Percentiles rank a stretch among this genome's conserved stretches.
Conservation (phyloP, 192 early-diverging fungal genomes). For the Coemansia sp. region DNA sequence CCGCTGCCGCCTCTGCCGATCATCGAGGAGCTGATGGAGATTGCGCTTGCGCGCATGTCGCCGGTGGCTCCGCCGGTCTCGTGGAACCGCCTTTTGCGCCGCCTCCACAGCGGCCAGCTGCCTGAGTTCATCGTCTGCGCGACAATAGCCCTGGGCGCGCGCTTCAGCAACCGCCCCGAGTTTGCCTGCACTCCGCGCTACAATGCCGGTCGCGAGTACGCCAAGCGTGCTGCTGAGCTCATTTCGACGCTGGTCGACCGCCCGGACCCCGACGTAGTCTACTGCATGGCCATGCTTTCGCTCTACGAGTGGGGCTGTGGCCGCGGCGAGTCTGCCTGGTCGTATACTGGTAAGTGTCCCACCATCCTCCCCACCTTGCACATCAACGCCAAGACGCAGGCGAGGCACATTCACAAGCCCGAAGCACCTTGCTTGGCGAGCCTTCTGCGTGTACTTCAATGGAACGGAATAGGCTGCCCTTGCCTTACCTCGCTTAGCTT, state of each 20-base stretch:
- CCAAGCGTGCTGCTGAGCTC: slow-evolving; percentile 47
- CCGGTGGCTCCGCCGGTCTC: slow-evolving; percentile 40
- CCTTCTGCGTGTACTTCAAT: too few species aligned
- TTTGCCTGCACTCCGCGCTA: slow-evolving; percentile 44
- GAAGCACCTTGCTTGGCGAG: too few species aligned
- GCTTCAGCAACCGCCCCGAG: slow-evolving; percentile 46
- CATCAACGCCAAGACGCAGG: too few species aligned
- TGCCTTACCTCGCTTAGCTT: too few species aligned
- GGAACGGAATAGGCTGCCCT: too few species aligned
- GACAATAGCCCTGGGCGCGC: slow-evolving; percentile 34
- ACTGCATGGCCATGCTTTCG: slow-evolving; percentile 42
- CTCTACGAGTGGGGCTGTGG: slow-evolving; percentile 52
- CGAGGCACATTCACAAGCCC: too few species aligned
- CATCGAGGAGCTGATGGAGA: slow-evolving; percentile 48
- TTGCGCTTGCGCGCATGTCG: slow-evolving; percentile 32
- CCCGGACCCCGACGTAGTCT: slow-evolving; percentile 46
- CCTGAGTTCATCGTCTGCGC: slow-evolving; percentile 45
- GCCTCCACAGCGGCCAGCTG: slow-evolving; percentile 39
- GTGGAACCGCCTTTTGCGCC: slow-evolving; percentile 20
- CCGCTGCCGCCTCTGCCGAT: slow-evolving; percentile 33
- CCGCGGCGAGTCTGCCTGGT: slow-evolving; percentile 52
- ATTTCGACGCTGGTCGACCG: slow-evolving; percentile 39
- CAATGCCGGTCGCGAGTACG: slow-evolving; percentile 46
- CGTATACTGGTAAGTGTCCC: slow-evolving; percentile 40
- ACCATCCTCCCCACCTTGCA: too few species aligned